Conservation (phyloP, 2,329 filamentous ascomycete species). For the Xylariaceae sp. region DNA sequence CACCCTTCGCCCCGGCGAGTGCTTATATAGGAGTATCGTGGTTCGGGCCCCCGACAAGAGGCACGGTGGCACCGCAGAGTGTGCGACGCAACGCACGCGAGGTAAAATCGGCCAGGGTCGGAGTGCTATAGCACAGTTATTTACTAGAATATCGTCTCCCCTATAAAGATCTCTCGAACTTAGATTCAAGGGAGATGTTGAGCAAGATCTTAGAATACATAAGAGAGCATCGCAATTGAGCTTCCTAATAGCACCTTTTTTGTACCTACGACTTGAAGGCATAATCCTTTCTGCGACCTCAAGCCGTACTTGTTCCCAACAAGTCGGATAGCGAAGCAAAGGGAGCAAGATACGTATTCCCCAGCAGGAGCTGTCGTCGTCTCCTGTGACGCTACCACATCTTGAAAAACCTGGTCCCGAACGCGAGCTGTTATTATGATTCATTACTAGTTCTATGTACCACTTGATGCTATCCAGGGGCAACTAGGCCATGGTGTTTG, state of each 20-base stretch:
- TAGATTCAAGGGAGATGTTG: conserved; percentile 1
- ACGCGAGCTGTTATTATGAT: too few relatives aligned
- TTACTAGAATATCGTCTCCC: too few relatives aligned
- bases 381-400: conserved; percentile 15
- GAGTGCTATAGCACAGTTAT: background rate
- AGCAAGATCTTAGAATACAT: background rate
- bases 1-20: background rate
- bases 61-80: conserved; percentile 7
- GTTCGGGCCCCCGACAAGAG: conserved; percentile 2
- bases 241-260: background rate
- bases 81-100: conserved; percentile 4
- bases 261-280: too few relatives aligned
- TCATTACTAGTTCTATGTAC: too few relatives aligned
- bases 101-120: conserved; percentile 5
- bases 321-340: background rate
- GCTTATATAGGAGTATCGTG: conserved; percentile 6
- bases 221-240: background rate
- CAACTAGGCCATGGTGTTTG: too few relatives aligned
- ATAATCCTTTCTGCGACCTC: background rate
- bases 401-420: conserved; percentile 12
- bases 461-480: too few relatives aligned
- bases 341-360: background rate
- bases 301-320: background rate
- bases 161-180: background rate
- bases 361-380: conserved; percentile 6